phyloP scores from a whole-genome alignment of 2,329 filamentous ascomycete genomes.

The Rhexocercosporidium sp. region DNA sequence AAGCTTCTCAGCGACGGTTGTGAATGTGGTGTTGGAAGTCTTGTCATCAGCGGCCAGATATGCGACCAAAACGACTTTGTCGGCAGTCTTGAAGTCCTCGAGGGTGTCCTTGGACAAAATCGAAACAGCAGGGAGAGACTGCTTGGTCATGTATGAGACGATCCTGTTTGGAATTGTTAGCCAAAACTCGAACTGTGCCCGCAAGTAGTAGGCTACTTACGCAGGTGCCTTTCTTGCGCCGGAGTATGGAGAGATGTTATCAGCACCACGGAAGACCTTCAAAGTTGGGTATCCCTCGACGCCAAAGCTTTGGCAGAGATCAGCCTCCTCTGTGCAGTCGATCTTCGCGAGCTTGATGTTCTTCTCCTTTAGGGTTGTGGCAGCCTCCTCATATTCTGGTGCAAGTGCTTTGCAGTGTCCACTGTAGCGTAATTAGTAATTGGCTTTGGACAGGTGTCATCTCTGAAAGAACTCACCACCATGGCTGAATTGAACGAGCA shows the following conservation, averaged over 20 bases:
- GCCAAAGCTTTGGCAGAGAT: slow-evolving; percentile 87
- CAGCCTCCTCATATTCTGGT: slow-evolving; percentile 87
- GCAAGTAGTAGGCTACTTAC: slow-evolving; percentile 50
- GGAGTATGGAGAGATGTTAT: slow-evolving; percentile 81
- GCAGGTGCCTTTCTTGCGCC: slow-evolving; percentile 87
- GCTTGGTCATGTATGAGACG: slow-evolving; percentile 95
- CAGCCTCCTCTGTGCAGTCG: slow-evolving; percentile 93
- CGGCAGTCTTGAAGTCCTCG: slow-evolving; percentile 95
- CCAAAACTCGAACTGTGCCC: neutral
- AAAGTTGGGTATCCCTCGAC: slow-evolving; percentile 98
- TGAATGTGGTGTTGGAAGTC: slow-evolving; percentile 85
- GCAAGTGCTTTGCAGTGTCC: slow-evolving; percentile 99
- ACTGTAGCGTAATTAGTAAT: slow-evolving; percentile 39
- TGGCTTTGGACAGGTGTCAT: slow-evolving; percentile 30
- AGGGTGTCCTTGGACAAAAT: slow-evolving; percentile 79
- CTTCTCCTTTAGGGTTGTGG: slow-evolving; percentile 85
- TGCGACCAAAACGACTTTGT: slow-evolving; percentile 93
- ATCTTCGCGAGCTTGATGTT: slow-evolving; percentile 84
- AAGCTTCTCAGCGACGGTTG: slow-evolving; percentile 69
- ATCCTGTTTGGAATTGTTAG: slow-evolving; percentile 50
- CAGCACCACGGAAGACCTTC: slow-evolving; percentile 94
- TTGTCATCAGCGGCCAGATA: slow-evolving; percentile 85
- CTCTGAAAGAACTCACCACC: slow-evolving; percentile 41
- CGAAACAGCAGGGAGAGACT: slow-evolving; percentile 92
- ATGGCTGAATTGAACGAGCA: slow-evolving; percentile 38